Evolutionary conservation across 2,329 filamentous ascomycete species (phyloP), one percentile per base, ranked within the genome.

Genomic region (Sarocladium brachiariae): DNA sequence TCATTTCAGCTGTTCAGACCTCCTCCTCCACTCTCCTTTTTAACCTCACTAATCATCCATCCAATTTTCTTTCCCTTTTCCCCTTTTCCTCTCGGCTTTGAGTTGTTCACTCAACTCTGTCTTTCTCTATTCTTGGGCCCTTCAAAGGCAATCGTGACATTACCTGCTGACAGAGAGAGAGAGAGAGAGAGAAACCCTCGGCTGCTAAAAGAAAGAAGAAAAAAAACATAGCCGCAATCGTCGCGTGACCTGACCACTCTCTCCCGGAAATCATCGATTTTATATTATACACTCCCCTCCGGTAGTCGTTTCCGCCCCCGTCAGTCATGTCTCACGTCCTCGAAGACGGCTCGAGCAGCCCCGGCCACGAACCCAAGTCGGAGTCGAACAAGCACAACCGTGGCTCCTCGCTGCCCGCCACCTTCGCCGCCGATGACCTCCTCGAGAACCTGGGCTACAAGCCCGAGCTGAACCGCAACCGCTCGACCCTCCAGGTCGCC

Each of bases 401-500:
- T n/a, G n/a, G n/a, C n/a, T n/a, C n/a, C 38, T 41, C 58, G 31
- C 56, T 57, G 50, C 56, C 57, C 43, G 63, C 63, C 54, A 56
- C 64, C 51, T 66, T 64, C 55, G 71, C 76, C 52, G 81, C 82
- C 58, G 81, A 86, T 63, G 73, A 83, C 63, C 62, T 84, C 50
- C 74, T 86, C 58, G 77, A 78, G 57, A 77, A 76, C 52, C 72
- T 86, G 59, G 83, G 83, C 53, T 86, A 87, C 71, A 80, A 78
- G 64, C 73, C 81, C 50, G 82, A 87, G 66, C 66, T 87, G 52
- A 66, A 73, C 46, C 79, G 83, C 53, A 84, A 76, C 59, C 76
- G 83, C 50, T 86, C 83, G 39, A 86, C 83, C 2, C 72, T 80
- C 56, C 82, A 86, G 65, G 83, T 86, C 50, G 81, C 82, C 58